These are phyloP conservation scores for Fusarium subtropicale DNA, from an alignment of 2,329 filamentous ascomycete species.

Conservation along the genomic window DNA sequence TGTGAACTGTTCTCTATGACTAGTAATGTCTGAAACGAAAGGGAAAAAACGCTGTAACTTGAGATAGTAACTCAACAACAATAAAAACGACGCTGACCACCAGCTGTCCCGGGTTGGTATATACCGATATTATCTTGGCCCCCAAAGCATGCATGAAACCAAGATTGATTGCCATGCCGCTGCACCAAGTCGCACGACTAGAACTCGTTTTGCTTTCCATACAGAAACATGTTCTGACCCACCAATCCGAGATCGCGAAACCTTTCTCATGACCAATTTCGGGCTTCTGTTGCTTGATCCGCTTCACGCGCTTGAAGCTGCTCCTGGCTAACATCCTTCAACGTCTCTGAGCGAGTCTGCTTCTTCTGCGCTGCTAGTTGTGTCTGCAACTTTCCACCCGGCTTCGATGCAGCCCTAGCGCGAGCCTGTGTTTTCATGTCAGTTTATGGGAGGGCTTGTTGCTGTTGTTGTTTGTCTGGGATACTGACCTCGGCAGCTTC, in stretches of 20 bases:
- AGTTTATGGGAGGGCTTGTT: not conserved
- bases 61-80: not conserved
- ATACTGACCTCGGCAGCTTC: slow-evolving; percentile 83
- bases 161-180: not conserved
- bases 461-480: not conserved
- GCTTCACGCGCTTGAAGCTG: slow-evolving; percentile 75
- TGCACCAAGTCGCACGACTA: not conserved
- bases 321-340: slow-evolving; percentile 75
- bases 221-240: not conserved
- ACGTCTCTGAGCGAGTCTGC: slow-evolving; percentile 74
- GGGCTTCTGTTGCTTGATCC: slow-evolving; percentile 64
- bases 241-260: not conserved
- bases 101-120: not conserved
- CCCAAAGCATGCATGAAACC: not conserved
- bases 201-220: not conserved
- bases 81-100: slow-evolving; percentile 4
- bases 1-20: not conserved
- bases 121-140: not conserved
- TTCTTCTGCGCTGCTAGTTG: slow-evolving; percentile 82
- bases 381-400: slow-evolving; percentile 74
- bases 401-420: slow-evolving; percentile 67
- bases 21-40: not conserved
- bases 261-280: slow-evolving; percentile 52
- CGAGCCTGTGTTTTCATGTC: slow-evolving; percentile 66
- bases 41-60: not conserved